Conservation (phyloP, 2,329 filamentous ascomycete species). For the Clonostachys solani region DNA sequence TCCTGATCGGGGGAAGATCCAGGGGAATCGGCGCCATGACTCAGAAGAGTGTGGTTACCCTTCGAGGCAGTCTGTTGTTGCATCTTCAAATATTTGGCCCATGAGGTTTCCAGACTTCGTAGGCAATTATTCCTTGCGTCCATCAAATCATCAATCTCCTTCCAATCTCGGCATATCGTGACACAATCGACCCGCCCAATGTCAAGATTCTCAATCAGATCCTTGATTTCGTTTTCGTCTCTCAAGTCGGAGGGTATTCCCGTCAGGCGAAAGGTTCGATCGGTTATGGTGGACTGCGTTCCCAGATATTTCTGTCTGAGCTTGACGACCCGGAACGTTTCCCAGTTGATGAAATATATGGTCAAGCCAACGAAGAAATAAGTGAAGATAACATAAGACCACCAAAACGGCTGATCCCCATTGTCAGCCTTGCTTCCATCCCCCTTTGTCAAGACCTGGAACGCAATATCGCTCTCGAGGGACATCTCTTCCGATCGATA, state of each 20-base stretch:
- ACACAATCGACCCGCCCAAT: constrained; percentile 90
- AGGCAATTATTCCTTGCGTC: constrained; percentile 61
- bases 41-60: background rate
- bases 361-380: constrained; percentile 86
- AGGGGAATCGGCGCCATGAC: no score
- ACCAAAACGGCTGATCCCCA: constrained; percentile 56
- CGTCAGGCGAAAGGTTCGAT: constrained; percentile 86
- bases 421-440: constrained; percentile 25
- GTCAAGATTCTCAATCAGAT: constrained; percentile 80
- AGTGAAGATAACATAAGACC: constrained; percentile 92
- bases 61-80: constrained; percentile 10
- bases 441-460: constrained; percentile 11
- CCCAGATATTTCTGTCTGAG: constrained; percentile 89
- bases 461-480: constrained; percentile 8
- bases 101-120: constrained; percentile 74
- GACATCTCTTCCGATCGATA: constrained; percentile 7
- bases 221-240: constrained; percentile 77
- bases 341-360: constrained; percentile 75
- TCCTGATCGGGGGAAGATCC: background rate
- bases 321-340: constrained; percentile 82
- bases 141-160: constrained; percentile 71
- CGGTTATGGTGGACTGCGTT: constrained; percentile 90
- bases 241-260: constrained; percentile 79
- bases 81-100: constrained; percentile 59
- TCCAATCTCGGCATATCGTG: constrained; percentile 84